Conservation (phyloP, 2,329 filamentous ascomycete genomes). For the Colletotrichum destructivum region DNA sequence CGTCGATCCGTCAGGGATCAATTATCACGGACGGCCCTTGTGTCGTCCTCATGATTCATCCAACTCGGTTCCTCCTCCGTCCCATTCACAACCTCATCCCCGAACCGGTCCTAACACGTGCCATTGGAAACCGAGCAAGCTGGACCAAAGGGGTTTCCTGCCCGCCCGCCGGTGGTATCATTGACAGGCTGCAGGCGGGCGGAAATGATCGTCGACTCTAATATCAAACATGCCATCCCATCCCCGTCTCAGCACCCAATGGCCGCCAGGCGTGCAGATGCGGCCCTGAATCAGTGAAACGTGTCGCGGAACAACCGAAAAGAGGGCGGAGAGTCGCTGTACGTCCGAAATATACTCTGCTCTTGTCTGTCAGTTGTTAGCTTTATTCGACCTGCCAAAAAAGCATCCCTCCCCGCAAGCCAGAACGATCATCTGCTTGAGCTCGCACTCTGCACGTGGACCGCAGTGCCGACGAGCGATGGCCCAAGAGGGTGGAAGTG, state of each 20-base stretch:
- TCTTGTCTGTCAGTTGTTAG: too few species aligned
- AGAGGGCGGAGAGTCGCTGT: neutral
- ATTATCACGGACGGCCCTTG: neutral
- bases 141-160: neutral
- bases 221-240: slow-evolving; percentile 10
- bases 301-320: neutral
- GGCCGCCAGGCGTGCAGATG: neutral
- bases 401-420: neutral
- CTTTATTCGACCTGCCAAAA: too few species aligned
- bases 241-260: slow-evolving; percentile 16
- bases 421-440: slow-evolving; percentile 4
- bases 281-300: slow-evolving; percentile 11
- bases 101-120: slow-evolving; percentile 19
- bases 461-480: slow-evolving; percentile 3
- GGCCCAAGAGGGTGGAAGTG: slow-evolving; percentile 30
- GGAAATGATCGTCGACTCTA: neutral
- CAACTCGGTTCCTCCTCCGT: neutral
- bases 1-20: slow-evolving; percentile 1
- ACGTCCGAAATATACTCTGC: neutral
- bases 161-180: neutral
- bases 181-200: neutral
- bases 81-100: slow-evolving; percentile 6
- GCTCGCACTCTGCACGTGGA: slow-evolving; percentile 25
- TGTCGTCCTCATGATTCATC: neutral
- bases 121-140: neutral